phyloP scores from a whole-genome alignment of 129 eudicot genomes.

The Chrysanthemum seticuspe region DNA sequence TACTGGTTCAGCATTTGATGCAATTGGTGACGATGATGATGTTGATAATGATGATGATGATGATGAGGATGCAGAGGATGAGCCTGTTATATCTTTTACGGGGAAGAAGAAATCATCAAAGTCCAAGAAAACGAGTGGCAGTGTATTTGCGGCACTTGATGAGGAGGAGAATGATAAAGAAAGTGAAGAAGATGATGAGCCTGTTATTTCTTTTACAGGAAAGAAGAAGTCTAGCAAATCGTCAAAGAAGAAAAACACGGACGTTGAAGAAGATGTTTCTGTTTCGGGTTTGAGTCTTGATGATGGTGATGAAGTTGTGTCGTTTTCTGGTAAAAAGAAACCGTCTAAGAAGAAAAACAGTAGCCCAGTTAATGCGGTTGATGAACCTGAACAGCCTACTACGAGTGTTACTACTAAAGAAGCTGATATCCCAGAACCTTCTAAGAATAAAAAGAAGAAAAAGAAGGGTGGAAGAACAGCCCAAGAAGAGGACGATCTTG shows the following conservation, averaged over 20 bases:
- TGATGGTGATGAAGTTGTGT: constrained; percentile 41
- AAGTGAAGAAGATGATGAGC: constrained; percentile 41
- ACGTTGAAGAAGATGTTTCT: constrained; percentile 50
- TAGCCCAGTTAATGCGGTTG: constrained; percentile 30
- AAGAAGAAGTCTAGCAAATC: constrained; percentile 67
- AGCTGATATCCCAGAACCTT: constrained; percentile 45
- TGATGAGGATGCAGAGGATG: constrained; percentile 47
- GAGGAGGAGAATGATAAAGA: constrained; percentile 35
- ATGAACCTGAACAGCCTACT: constrained; percentile 40
- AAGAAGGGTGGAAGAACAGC: constrained; percentile 79
- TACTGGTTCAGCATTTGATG: constrained; percentile 49
- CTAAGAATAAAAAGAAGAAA: constrained; percentile 88
- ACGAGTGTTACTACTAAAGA: constrained; percentile 32
- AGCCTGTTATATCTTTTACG: constrained; percentile 43
- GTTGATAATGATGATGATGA: constrained; percentile 38
- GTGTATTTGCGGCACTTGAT: constrained; percentile 40
- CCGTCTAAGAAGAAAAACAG: constrained; percentile 76
- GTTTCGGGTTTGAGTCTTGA: constrained; percentile 47
- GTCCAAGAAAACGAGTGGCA: constrained; percentile 54
- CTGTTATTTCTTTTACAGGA: constrained; percentile 47
- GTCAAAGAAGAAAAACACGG: constrained; percentile 42
- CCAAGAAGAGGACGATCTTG: constrained; percentile 89
- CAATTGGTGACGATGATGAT: constrained; percentile 51
- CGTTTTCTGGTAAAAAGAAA: constrained; percentile 88
- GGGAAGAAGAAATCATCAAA: constrained; percentile 83